Evolutionary conservation across 2,329 filamentous ascomycete genomes (phyloP), one percentile per base, ranked within the genome.

Genomic region (Paraconiothyrium sp.): DNA sequence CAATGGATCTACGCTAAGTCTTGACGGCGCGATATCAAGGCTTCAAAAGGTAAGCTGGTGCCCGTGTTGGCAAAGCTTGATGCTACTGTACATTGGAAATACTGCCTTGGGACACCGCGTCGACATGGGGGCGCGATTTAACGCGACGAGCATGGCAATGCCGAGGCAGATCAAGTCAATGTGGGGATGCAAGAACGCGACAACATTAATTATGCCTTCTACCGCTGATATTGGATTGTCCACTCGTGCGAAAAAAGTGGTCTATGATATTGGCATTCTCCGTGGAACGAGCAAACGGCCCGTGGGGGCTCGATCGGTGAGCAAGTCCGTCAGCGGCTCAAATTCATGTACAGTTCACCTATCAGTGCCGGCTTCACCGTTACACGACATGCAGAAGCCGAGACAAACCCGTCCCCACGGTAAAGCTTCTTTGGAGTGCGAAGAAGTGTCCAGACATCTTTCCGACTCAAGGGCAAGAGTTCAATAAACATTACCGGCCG

Each of bases 51-150:
- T 9, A 46, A 22, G 41, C 16, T 44, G 41, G 20, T 44, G 20
- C 41, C 41, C 41, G 43, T 20, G 13, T 46, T 46, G 43, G 43
- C 43, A 46, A 20, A 46, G 43, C 43, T 46, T 46, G 43, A 46
- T 46, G 43, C 22, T 46, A 20, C 20, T 20, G 20, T 20, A 46
- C 43, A 46, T 46, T 24, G 43, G 4, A 22, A 24, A 10, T 46
- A 46, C 43, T 20, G 43, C 43, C 20, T 46, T 46, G 43, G 20
- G 43, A 24, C 20, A 46, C 20, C 13, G 43, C 41, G 5, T n/a
- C 41, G 20, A 16, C 16, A 24, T 14, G 14, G 16, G 39, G 16
- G 16, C 10, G 37, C n/a, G 11, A 41, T 41, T 16, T 5, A 44
- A 44, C 10, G 16, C n/a, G 7, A 20, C 16, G n/a, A 44, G 10